Evolutionary conservation across 2,329 filamentous ascomycete species (phyloP), one percentile per base, ranked within the genome.

Genomic region (Ascochyta clinopodiicola): DNA sequence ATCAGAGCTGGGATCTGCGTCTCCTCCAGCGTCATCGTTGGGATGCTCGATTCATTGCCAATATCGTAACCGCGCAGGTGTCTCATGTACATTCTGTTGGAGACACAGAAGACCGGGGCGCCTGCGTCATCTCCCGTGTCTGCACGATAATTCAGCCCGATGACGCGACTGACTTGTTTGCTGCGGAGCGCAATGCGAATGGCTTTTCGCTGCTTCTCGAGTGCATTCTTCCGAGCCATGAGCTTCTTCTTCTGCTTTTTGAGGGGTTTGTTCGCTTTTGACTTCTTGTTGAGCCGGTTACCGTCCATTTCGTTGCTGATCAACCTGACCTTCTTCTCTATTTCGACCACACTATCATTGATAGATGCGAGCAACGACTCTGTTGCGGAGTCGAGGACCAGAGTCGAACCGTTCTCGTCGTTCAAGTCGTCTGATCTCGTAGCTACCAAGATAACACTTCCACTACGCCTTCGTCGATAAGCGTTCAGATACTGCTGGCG

Each of bases 361-460:
- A 17, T 17, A 17, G 17, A 17, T 17, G 17, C 17, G 1, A 17
- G 17, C 17, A 17, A 17, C 17, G 17, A 17, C 17, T 17, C 17
- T 17, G 17, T 17, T 17, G 17, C 17, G 17, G 17, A 2, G 17
- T 17, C 17, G 17, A 17, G 17, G 17, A 17, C 17, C 17, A 17
- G 17, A 17, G 17, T 17, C 17, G 17, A 17, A 17, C 17, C 17
- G 17, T 17, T 17, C 17, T 17, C 17, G 2, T 17, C 17, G 17
- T 17, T 17, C 17, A 17, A 17, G 31, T 57, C 53, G 52, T 69
- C 66, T 4, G 66, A 60, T 10, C 52, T 43, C 0, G 66, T 70
- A 2, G 32, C 48, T 0, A 69, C 61, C 4, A 69, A 31, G 4
- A 69, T 64, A 3, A 63, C 57, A 19, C 55, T 68, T 10, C 63